Percentiles rank a stretch among this genome's conserved stretches.
phyloP scores from a whole-genome alignment of 495 filamentous ascomycete species.

The Penicillium robsamsonii region DNA sequence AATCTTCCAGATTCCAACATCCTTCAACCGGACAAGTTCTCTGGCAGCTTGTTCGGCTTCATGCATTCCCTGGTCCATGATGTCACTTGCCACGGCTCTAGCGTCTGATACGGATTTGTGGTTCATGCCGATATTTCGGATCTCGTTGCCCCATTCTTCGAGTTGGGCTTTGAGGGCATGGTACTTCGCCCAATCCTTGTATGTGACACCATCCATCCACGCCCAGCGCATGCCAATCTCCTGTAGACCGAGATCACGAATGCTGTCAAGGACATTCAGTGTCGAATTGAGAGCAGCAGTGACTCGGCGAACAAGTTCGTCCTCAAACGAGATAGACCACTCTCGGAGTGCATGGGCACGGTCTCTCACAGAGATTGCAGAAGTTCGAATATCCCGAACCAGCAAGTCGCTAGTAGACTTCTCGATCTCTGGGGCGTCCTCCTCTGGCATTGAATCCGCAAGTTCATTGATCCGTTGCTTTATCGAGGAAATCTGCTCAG shows the following conservation, averaged over 20 bases:
- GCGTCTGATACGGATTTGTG: slow-evolving; percentile 73
- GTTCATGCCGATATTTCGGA: slow-evolving; percentile 65
- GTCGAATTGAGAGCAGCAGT: slow-evolving; percentile 75
- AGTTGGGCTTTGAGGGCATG: slow-evolving; percentile 80
- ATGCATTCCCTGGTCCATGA: slow-evolving; percentile 75
- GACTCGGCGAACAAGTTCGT: slow-evolving; percentile 65
- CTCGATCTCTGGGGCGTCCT: slow-evolving; percentile 50
- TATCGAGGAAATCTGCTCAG: slow-evolving; percentile 59
- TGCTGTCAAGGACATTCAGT: slow-evolving; percentile 75
- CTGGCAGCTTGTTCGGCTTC: slow-evolving; percentile 77
- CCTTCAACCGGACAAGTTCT: slow-evolving; percentile 80
- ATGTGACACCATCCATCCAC: slow-evolving; percentile 91
- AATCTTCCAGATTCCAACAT: slow-evolving; percentile 83
- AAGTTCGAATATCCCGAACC: slow-evolving; percentile 59
- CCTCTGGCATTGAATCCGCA: slow-evolving; percentile 53
- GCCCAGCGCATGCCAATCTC: slow-evolving; percentile 98
- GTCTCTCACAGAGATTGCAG: slow-evolving; percentile 73
- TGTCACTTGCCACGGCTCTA: slow-evolving; percentile 61
- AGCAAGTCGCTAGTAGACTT: slow-evolving; percentile 64
- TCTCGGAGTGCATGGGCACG: slow-evolving; percentile 76
- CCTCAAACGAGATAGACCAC: slow-evolving; percentile 74
- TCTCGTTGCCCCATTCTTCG: slow-evolving; percentile 78
- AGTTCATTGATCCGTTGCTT: slow-evolving; percentile 65
- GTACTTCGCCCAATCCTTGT: slow-evolving; percentile 94
- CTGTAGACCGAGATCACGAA: slow-evolving; percentile 84